Evolutionary conservation across 2,329 filamentous ascomycete genomes (phyloP).

Genomic region (Clonostachys sp.): DNA sequence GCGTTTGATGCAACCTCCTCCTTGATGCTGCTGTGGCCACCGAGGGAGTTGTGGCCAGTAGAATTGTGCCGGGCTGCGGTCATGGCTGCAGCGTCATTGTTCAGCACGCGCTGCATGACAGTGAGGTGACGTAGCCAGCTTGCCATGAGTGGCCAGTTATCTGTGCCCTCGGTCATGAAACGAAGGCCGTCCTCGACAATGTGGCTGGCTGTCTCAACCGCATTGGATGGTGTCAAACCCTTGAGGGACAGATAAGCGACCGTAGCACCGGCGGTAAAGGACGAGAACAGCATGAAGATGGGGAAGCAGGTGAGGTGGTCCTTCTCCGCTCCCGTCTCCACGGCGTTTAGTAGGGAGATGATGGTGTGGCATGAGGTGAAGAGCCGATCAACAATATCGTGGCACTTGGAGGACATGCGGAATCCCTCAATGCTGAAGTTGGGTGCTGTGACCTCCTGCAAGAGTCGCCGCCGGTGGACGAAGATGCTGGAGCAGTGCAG

Average conservation of each 20-base stretch:
- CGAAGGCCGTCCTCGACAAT: constrained; percentile 56
- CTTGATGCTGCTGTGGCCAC: constrained; percentile 32
- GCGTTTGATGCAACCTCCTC: constrained; percentile 51
- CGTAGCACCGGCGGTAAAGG: constrained; percentile 56
- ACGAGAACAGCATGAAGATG: constrained; percentile 59
- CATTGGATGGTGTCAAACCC: constrained; percentile 50
- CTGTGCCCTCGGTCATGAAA: constrained; percentile 53
- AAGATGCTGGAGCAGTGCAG: constrained; percentile 58
- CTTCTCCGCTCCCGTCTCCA: constrained; percentile 53
- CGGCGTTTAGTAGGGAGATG: constrained; percentile 47
- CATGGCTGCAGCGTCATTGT: constrained; percentile 39
- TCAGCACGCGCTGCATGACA: constrained; percentile 57
- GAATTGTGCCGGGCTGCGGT: constrained; percentile 25
- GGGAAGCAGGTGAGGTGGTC: constrained; percentile 56
- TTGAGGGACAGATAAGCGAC: constrained; percentile 60
- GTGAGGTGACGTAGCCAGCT: constrained; percentile 57
- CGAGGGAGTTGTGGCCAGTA: constrained; percentile 16
- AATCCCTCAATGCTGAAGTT: constrained; percentile 49
- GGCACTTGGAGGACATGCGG: constrained; percentile 41
- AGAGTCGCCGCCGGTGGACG: constrained; percentile 53
- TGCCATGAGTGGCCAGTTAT: constrained; percentile 54
- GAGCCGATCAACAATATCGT: constrained; percentile 51
- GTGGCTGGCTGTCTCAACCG: constrained; percentile 50
- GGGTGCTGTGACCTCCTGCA: constrained; percentile 51
- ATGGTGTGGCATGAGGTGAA: constrained; percentile 56